Evolutionary conservation across 1,284 basidiomycete species (phyloP).

Genomic region (Cryptococcus depauperatus): DNA sequence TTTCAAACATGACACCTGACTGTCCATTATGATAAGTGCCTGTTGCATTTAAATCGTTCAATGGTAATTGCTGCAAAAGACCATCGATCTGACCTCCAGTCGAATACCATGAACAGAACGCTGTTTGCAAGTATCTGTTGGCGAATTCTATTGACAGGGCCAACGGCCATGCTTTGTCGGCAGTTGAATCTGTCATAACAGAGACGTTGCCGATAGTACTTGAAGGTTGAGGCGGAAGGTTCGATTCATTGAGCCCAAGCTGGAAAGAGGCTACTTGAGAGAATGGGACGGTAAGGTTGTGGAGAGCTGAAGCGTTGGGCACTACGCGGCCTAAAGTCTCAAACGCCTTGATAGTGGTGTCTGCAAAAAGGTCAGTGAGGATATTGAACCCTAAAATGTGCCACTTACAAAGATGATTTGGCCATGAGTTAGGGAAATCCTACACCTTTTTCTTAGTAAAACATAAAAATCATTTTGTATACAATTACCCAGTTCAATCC

Average conservation of each 20-base stretch:
- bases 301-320: constrained; percentile 25
- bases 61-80: constrained; percentile 60
- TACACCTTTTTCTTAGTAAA: constrained; percentile 42
- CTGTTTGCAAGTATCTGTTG: constrained; percentile 60
- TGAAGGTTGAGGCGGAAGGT: constrained; percentile 61
- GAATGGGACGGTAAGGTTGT: constrained; percentile 51
- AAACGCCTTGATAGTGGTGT: constrained; percentile 71
- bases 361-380: constrained; percentile 6
- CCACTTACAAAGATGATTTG: constrained; percentile 60
- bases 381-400: too few species aligned
- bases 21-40: constrained; percentile 37
- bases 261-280: constrained; percentile 64
- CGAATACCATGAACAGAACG: constrained; percentile 73
- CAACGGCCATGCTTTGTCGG: constrained; percentile 47
- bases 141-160: constrained; percentile 55
- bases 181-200: constrained; percentile 24
- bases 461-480: constrained; percentile 43
- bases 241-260: constrained; percentile 58
- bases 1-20: constrained; percentile 73
- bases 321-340: constrained; percentile 43
- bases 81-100: constrained; percentile 72
- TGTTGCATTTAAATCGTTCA: constrained; percentile 65
- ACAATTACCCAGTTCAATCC: constrained; percentile 67
- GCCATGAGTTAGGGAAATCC: constrained; percentile 49
- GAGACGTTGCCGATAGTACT: constrained; percentile 50